Base-by-base conservation (phyloP, 768 basidiomycete species). In the Lentinula sp. region DNA sequence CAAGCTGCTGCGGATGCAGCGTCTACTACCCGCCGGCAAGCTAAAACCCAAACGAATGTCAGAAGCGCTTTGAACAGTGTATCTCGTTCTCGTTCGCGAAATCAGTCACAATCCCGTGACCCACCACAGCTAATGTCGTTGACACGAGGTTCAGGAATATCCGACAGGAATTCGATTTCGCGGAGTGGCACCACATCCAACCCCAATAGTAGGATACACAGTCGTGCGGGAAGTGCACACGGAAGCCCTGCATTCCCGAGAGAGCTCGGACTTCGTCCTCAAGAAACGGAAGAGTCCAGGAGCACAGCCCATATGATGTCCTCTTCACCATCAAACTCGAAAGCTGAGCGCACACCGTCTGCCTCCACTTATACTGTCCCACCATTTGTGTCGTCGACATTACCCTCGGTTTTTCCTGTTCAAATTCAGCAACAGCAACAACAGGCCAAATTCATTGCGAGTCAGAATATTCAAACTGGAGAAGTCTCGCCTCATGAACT, bases 1-100 rank as follows among this genome's bases (percentile, higher is more conserved):
- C 57, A 49, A 33, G 57, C 57, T 37, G 57, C 57, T 33, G 57
- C 48, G 16, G 57, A 59, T 48, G 57, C 43, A 35, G 57, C 57
- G 39, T 32, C 41, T 9, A 35, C 20, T 9, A n/a, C 45, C 32
- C 35, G 32, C 8, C 43, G 37, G 46, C 46, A 48, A 32, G 37
- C 8, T 15, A 46, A 20, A 59, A 59, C 32, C 9, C 56, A 57
- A 6, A 16, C 56, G 13, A 41, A 23, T 13, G 2, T 42, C 8
- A 28, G 10, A 57, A 46, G 4, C 13, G 1, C 42, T 10, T 5
- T 28, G 20, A 23, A 18, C 12, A 37, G 6, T 20, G 36, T 48
- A 23, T 59, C 57, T 33, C 45, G 42, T 23, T 36, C 57, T 35
- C 57, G 23, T 58, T 58, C 57, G 4, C 57, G 57, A 36, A 59